Evolutionary conservation across 192 early-diverging fungal genomes (phyloP).

Genomic region (Ambispora gerdemannii): DNA sequence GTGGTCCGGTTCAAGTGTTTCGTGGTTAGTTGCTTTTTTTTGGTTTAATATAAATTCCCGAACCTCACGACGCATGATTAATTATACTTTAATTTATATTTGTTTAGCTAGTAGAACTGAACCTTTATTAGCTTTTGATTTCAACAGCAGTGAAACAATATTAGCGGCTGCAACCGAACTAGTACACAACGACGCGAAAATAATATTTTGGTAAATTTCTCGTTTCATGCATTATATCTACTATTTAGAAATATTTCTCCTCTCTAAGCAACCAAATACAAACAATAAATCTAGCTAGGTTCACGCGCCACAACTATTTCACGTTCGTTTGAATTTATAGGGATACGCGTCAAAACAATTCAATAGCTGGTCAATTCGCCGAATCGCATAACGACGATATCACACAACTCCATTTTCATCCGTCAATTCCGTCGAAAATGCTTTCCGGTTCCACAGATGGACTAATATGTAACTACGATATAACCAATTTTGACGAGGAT

Average conservation of each 20-base stretch:
- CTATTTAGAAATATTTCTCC: too few relatives aligned
- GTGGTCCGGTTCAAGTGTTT: constrained; percentile 56
- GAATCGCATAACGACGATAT: constrained; percentile 76
- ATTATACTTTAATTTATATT: too few relatives aligned
- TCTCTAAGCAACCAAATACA: too few relatives aligned
- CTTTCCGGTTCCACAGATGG: constrained; percentile 74
- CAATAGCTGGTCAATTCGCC: constrained; percentile 42
- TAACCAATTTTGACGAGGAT: constrained; percentile 76
- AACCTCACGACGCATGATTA: too few relatives aligned
- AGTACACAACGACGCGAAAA: constrained; percentile 41
- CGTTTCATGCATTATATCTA: too few relatives aligned
- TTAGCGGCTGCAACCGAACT: constrained; percentile 56
- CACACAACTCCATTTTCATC: constrained; percentile 72
- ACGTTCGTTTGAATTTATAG: neutral
- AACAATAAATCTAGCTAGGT: too few relatives aligned
- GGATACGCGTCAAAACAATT: constrained; percentile 34
- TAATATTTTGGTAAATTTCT: constrained; percentile 54
- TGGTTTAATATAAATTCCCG: neutral
- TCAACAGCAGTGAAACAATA: constrained; percentile 49
- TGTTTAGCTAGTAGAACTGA: constrained; percentile 31
- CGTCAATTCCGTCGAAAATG: constrained; percentile 47
- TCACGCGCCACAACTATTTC: too few relatives aligned
- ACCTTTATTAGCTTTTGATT: constrained; percentile 51
- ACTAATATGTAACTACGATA: constrained; percentile 72
- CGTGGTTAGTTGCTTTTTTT: constrained; percentile 40